Percentiles rank a stretch among this genome's conserved stretches.
Conservation (phyloP, 768 basidiomycete genomes). For the Mycena polygramma region DNA sequence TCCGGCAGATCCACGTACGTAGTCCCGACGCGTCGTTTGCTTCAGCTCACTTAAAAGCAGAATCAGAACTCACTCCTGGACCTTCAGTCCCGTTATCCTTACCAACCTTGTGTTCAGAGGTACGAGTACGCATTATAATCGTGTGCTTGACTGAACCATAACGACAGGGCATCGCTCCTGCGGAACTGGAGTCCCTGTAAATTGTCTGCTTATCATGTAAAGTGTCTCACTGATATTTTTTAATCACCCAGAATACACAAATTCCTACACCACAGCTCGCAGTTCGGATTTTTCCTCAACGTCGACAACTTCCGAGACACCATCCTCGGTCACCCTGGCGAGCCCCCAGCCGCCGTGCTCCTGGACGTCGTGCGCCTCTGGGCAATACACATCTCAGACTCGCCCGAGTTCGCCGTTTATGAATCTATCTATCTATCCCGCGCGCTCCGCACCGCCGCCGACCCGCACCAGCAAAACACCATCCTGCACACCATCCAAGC, state of each 20-base stretch:
- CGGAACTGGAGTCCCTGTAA: no score
- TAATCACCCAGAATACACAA: neutral
- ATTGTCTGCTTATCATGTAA: no score
- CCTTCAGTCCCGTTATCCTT: no score
- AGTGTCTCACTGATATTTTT: no score
- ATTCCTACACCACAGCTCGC: neutral
- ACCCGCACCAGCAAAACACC: slow-evolving; percentile 41
- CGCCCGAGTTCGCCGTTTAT: neutral
- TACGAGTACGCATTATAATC: no score
- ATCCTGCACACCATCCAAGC: slow-evolving; percentile 52
- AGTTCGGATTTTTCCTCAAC: neutral
- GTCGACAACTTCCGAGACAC: neutral
- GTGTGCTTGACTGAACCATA: neutral
- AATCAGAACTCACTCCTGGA: neutral
- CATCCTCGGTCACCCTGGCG: neutral
- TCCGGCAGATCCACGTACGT: slow-evolving; percentile 7
- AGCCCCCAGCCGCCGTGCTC: neutral
- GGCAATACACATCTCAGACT: neutral
- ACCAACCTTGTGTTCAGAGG: no score
- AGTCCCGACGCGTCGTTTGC: neutral
- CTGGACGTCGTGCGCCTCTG: neutral
- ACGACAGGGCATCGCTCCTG: no score
- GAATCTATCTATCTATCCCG: neutral
- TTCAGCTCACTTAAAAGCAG: neutral
- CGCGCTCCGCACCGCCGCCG: neutral